A percentile compares a stretch with the other conserved stretches of the same genome.
Evolutionary conservation across 106 monocot genomes (phyloP).

Genomic region (Agapanthus africanus): DNA sequence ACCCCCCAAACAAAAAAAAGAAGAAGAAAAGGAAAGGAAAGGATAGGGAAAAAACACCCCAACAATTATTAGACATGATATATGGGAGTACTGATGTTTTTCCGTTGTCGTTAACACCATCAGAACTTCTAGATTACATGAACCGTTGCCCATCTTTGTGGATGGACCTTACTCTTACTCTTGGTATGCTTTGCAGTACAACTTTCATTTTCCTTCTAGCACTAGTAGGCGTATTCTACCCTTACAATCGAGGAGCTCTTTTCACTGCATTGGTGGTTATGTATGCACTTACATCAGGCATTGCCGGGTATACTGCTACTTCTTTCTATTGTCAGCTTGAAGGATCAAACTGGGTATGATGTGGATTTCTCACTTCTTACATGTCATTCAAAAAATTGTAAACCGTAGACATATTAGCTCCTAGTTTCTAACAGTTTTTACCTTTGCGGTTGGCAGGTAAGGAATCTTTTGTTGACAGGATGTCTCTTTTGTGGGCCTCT

Average conservation of each 20-base stretch:
- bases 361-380: background rate
- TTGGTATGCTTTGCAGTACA: slow-evolving; percentile 12
- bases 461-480: slow-evolving; percentile 18
- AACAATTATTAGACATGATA: background rate
- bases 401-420: background rate
- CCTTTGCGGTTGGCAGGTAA: slow-evolving; percentile 7
- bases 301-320: slow-evolving; percentile 22
- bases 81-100: background rate
- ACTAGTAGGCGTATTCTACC: slow-evolving; percentile 22
- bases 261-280: slow-evolving; percentile 24
- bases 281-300: slow-evolving; percentile 23
- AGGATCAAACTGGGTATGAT: slow-evolving; percentile 25
- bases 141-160: background rate
- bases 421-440: background rate
- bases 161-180: background rate
- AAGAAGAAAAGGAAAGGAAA: too few species aligned
- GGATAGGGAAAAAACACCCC: too few species aligned
- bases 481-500: slow-evolving; percentile 69
- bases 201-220: slow-evolving; percentile 17
- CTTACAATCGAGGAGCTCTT: slow-evolving; percentile 26
- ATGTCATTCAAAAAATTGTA: background rate
- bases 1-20: too few species aligned
- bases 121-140: background rate
- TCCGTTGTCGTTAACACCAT: background rate
- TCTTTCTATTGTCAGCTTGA: slow-evolving; percentile 23